Evolutionary conservation across 2,329 filamentous ascomycete genomes (phyloP).

Genomic region (Epichloe coenophiala): DNA sequence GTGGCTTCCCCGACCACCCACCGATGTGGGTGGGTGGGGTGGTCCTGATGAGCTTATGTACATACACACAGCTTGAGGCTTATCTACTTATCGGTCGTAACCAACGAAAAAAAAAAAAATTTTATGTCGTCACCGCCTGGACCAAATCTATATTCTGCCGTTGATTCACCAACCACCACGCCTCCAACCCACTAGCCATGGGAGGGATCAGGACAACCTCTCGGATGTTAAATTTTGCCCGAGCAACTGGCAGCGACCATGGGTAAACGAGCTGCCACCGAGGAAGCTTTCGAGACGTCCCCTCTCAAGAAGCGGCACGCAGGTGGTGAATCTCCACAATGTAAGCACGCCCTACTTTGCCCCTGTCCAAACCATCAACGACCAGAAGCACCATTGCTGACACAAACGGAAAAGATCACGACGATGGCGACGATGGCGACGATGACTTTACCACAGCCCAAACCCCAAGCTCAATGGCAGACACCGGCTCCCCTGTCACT

Average conservation of each 20-base stretch:
- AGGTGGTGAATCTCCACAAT: constrained; percentile 9
- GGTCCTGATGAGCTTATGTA: not conserved
- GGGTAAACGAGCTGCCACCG: constrained; percentile 19
- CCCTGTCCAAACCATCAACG: not conserved
- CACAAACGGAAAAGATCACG: constrained; percentile 1
- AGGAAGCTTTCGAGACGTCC: constrained; percentile 12
- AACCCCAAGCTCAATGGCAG: constrained; percentile 20
- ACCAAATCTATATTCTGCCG: constrained; percentile 20
- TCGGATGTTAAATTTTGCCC: not conserved
- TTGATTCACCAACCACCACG: not conserved
- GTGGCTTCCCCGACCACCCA: constrained; percentile 15
- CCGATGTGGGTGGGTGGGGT: not conserved
- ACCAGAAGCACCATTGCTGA: not conserved
- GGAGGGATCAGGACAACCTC: not conserved
- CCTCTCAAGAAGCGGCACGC: constrained; percentile 15
- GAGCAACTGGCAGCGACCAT: constrained; percentile 9
- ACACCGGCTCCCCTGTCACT: constrained; percentile 18
- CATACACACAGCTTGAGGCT: not conserved
- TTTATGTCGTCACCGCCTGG: constrained; percentile 17
- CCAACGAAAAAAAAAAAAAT: constrained; percentile 14
- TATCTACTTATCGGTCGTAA: constrained; percentile 8
- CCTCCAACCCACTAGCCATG: too few relatives aligned
- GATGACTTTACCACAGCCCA: constrained; percentile 19
- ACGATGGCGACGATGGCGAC: constrained; percentile 20
- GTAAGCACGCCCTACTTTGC: constrained; percentile 7